A percentile compares a stretch with the other conserved stretches of the same genome.
These are phyloP conservation scores for Closterium sp. DNA, from an alignment of 139 green algal species.

Conservation along the genomic window DNA sequence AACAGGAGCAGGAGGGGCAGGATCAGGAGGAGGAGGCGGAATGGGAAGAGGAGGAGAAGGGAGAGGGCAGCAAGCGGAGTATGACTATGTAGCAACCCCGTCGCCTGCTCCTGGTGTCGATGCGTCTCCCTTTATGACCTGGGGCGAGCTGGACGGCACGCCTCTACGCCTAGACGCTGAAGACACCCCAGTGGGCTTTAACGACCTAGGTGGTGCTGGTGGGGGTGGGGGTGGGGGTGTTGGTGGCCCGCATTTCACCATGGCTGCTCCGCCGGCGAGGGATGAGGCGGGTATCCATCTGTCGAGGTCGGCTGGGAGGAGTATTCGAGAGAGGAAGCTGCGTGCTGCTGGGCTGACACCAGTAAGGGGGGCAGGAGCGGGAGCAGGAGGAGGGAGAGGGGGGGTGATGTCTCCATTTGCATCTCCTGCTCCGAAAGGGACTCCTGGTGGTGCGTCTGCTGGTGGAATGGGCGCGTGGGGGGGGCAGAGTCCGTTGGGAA, in stretches of 20 bases:
- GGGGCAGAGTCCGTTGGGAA: background rate
- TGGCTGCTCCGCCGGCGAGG: constrained; percentile 24
- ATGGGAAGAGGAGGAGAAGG: background rate
- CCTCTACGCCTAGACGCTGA: constrained; percentile 52
- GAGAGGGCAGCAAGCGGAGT: background rate
- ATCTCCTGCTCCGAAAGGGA: background rate
- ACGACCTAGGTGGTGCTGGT: too few relatives aligned
- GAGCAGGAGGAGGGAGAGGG: constrained; percentile 2
- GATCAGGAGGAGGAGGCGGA: background rate
- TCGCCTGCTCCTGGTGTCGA: constrained; percentile 45
- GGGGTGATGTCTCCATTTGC: constrained; percentile 5
- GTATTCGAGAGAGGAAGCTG: constrained; percentile 17
- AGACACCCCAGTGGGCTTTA: constrained; percentile 29
- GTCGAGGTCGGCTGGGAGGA: constrained; percentile 34
- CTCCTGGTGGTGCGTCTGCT: background rate
- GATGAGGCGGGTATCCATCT: constrained; percentile 18
- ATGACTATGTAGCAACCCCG: constrained; percentile 48
- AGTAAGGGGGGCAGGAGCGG: constrained; percentile 3
- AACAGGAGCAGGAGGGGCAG: background rate
- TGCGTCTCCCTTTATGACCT: constrained; percentile 58
- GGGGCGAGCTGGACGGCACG: constrained; percentile 56
- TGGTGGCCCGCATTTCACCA: constrained; percentile 46
- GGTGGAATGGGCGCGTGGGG: background rate
- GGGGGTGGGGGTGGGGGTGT: constrained; percentile 29
- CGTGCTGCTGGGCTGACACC: background rate